Evolutionary conservation across 371 early-diverging fungal species (phyloP).

Genomic region (Actinomortierella wolfii): DNA sequence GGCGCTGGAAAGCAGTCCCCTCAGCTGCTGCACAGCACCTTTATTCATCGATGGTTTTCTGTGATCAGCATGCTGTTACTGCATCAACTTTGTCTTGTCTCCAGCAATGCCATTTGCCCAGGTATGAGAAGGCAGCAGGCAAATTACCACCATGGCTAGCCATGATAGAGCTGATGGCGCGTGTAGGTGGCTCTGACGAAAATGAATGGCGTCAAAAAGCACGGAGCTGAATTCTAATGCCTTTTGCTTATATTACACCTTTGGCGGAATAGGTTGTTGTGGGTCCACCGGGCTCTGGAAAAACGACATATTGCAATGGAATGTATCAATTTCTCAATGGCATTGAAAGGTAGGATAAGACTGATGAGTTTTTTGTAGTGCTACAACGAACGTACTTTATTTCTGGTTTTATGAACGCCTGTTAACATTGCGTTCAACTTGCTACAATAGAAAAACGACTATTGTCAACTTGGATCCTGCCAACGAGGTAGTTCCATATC

Average conservation of each 20-base stretch:
- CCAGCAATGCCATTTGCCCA: conserved; percentile 37
- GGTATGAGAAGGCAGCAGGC: conserved; percentile 11
- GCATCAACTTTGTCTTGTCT: too few species aligned
- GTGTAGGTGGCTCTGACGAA: background rate
- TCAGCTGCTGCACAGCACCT: too few species aligned
- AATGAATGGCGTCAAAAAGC: background rate
- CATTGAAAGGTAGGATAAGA: conserved; percentile 68
- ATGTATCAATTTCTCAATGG: conserved; percentile 87
- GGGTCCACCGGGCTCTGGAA: conserved; percentile 98
- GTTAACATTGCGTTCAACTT: too few species aligned
- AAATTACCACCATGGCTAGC: background rate
- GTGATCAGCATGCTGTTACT: too few species aligned
- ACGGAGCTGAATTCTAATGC: background rate
- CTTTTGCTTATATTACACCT: background rate
- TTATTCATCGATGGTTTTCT: too few species aligned
- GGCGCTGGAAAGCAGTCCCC: too few species aligned
- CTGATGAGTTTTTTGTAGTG: too few species aligned
- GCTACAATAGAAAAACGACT: conserved; percentile 68
- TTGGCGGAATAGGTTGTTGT: conserved; percentile 75
- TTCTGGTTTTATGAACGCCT: too few species aligned
- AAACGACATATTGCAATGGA: conserved; percentile 96
- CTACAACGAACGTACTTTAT: too few species aligned
- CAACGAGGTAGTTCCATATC: conserved; percentile 86
- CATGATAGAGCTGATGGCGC: background rate
- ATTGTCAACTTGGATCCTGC: conserved; percentile 99